A percentile compares a stretch with the other conserved stretches of the same genome.
These are phyloP conservation scores for Pseudofabraea citricarpa DNA, from an alignment of 2,329 filamentous ascomycete genomes.

Conservation along the genomic window DNA sequence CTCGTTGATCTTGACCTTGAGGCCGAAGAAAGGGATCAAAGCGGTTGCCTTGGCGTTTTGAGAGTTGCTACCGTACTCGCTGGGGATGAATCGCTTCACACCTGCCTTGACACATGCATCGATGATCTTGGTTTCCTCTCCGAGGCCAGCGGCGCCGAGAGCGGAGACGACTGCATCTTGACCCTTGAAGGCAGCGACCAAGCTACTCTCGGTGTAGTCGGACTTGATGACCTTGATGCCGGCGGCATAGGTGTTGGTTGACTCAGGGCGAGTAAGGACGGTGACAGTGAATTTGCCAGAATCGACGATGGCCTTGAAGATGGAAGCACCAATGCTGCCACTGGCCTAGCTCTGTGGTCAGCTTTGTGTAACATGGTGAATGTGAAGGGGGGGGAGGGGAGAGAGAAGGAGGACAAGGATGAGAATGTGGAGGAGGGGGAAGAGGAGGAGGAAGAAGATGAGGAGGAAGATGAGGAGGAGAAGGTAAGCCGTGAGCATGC, in stretches of 20 bases:
- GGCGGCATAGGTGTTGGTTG: background rate
- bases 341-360: too few relatives aligned
- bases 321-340: background rate
- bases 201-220: background rate
- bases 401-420: too few relatives aligned
- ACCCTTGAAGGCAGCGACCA: conserved; percentile 35
- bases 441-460: too few relatives aligned
- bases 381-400: too few relatives aligned
- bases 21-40: background rate
- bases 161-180: conserved; percentile 53
- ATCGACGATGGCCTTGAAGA: background rate
- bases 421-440: too few relatives aligned
- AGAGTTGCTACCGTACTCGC: conserved; percentile 35
- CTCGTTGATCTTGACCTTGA: conserved; percentile 20
- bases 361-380: too few relatives aligned
- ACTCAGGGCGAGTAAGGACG: background rate
- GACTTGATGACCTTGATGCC: background rate
- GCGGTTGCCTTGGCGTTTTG: background rate
- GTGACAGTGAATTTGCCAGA: background rate
- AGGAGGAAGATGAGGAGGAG: too few relatives aligned
- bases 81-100: conserved; percentile 52
- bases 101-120: conserved; percentile 51
- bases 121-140: conserved; percentile 42
- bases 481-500: too few relatives aligned
- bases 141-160: conserved; percentile 37